phyloP scores from a whole-genome alignment of 768 basidiomycete species.

The Rhodotorula diobovata region DNA sequence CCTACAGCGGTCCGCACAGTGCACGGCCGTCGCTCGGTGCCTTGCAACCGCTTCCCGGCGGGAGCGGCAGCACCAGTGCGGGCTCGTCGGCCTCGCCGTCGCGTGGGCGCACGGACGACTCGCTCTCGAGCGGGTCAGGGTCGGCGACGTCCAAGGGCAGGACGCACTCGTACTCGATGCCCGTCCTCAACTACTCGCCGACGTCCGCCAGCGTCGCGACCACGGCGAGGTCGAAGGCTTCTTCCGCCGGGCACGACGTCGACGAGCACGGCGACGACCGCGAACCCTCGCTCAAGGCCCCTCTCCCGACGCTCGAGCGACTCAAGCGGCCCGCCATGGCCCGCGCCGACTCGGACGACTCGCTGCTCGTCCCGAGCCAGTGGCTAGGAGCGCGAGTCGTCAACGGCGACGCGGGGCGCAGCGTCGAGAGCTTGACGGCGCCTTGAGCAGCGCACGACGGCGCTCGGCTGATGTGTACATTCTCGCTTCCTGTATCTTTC shows the following conservation, averaged over 20 bases:
- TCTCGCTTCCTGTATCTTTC: too few relatives aligned
- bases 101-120: slow-evolving; percentile 9
- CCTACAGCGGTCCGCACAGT: background rate
- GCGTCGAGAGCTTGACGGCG: background rate
- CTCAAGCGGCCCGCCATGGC: slow-evolving; percentile 3
- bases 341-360: slow-evolving; percentile 15
- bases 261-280: background rate
- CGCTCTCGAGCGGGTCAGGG: background rate
- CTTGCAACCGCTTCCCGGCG: background rate
- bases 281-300: background rate
- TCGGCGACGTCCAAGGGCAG: background rate
- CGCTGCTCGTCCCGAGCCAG: slow-evolving; percentile 17
- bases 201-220: background rate
- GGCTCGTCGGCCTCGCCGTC: background rate
- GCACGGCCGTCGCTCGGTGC: slow-evolving; percentile 2
- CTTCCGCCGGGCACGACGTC: too few relatives aligned
- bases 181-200: background rate
- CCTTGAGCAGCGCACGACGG: too few relatives aligned
- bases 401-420: slow-evolving; percentile 15
- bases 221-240: background rate
- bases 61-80: background rate
- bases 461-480: too few relatives aligned
- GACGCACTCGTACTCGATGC: background rate
- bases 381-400: slow-evolving; percentile 29
- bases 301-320: slow-evolving; percentile 6